These are phyloP conservation scores for Paraphaeosphaeria minitans DNA, from an alignment of 2,329 filamentous ascomycete species.

Conservation along the genomic window DNA sequence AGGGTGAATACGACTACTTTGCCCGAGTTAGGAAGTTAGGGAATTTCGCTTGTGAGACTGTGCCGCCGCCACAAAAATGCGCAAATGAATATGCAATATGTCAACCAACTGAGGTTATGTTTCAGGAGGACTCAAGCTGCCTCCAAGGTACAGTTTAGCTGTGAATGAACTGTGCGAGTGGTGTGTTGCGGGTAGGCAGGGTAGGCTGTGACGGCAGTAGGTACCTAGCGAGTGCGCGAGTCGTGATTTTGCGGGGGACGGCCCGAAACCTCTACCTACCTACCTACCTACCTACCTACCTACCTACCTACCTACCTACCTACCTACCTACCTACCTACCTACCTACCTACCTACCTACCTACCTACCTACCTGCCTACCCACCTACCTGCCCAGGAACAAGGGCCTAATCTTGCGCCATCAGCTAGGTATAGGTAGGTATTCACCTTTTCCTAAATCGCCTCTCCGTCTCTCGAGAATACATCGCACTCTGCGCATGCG, in stretches of 20 bases:
- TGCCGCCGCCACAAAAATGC: not conserved
- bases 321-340: too few relatives aligned
- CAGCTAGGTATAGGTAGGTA: too few relatives aligned
- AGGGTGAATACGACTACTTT: not conserved
- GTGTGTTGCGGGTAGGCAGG: not conserved
- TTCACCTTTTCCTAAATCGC: not conserved
- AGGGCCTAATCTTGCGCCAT: not conserved
- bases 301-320: too few relatives aligned
- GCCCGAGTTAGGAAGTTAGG: not conserved
- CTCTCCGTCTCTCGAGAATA: not conserved
- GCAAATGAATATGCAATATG: not conserved
- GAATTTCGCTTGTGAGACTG: conserved; percentile 1
- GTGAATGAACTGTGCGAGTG: not conserved
- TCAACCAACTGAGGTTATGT: not conserved
- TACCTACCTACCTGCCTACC: too few relatives aligned
- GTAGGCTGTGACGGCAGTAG: not conserved
- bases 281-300: too few relatives aligned
- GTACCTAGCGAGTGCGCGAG: not conserved
- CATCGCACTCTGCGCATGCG: not conserved
- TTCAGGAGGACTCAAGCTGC: not conserved
- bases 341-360: too few relatives aligned
- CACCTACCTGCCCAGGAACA: too few relatives aligned
- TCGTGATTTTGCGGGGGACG: conserved; percentile 2
- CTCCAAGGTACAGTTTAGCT: too few relatives aligned
- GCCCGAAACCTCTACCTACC: not conserved